Evolutionary conservation across 495 filamentous ascomycete genomes (phyloP).

Genomic region (Daldinia grandis): DNA sequence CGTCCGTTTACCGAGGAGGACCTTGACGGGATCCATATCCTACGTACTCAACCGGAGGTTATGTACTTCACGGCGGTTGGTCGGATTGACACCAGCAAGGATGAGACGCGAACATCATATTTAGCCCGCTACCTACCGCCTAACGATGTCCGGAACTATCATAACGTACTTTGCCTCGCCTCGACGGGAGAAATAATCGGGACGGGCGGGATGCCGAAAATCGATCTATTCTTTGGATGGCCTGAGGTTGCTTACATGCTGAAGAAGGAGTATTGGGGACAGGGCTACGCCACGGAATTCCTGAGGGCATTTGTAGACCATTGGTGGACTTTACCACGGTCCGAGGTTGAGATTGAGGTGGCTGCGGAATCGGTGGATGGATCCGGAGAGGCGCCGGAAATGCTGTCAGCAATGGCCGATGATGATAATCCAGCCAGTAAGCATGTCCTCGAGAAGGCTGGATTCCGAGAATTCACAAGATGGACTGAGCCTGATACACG

Average conservation of each 20-base stretch:
- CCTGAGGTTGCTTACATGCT: conserved; percentile 53
- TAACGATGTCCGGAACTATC: conserved; percentile 46
- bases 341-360: conserved; percentile 45
- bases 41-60: conserved; percentile 61
- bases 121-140: conserved; percentile 47
- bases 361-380: conserved; percentile 33
- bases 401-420: conserved; percentile 44
- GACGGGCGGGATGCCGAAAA: conserved; percentile 28
- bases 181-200: conserved; percentile 44
- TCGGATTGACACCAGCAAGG: conserved; percentile 49
- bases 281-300: conserved; percentile 51
- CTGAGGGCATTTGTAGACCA: conserved; percentile 42
- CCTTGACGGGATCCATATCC: conserved; percentile 45
- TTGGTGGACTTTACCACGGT: conserved; percentile 48
- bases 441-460: conserved; percentile 48
- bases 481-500: conserved; percentile 42
- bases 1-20: conserved; percentile 53
- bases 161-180: conserved; percentile 43
- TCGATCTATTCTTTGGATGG: conserved; percentile 29
- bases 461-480: conserved; percentile 45
- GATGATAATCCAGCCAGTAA: conserved; percentile 42
- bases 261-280: conserved; percentile 49
- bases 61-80: conserved; percentile 57
- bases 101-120: conserved; percentile 47
- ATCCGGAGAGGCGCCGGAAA: conserved; percentile 39